Evolutionary conservation across 306 rosid genomes (phyloP).

Genomic region (Canavalia ensiformis): DNA sequence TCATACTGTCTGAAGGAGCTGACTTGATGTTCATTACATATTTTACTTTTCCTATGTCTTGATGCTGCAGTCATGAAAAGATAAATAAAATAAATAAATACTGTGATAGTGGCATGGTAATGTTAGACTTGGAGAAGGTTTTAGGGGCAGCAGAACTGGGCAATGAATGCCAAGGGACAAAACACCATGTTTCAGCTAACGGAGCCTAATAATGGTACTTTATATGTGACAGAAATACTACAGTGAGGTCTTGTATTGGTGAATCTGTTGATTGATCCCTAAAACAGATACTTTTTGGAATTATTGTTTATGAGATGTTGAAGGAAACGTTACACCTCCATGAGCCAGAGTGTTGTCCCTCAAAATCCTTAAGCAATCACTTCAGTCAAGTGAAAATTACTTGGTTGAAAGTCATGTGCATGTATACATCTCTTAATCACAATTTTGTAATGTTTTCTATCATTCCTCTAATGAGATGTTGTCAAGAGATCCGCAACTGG

Average conservation of each 20-base stretch:
- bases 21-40: background rate
- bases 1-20: conserved; percentile 3
- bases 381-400: background rate
- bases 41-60: conserved; percentile 31
- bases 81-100: background rate
- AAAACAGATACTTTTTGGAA: too few species aligned
- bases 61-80: background rate
- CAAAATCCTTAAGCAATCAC: background rate
- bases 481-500: conserved; percentile 11
- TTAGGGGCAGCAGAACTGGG: background rate
- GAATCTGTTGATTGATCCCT: background rate
- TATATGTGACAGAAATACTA: background rate
- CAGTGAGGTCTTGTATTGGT: conserved; percentile 2
- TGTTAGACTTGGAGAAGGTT: background rate
- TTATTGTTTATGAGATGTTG: background rate
- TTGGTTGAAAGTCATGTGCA: conserved; percentile 7
- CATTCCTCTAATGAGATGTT: background rate
- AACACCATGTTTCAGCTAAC: background rate
- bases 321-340: background rate
- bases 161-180: background rate
- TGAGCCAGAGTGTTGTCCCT: background rate
- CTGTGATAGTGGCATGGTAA: background rate
- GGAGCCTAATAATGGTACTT: background rate
- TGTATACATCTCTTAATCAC: background rate
- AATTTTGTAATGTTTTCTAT: background rate